phyloP scores from a whole-genome alignment of 192 early-diverging fungal genomes.

The Entomortierella beljakovae region DNA sequence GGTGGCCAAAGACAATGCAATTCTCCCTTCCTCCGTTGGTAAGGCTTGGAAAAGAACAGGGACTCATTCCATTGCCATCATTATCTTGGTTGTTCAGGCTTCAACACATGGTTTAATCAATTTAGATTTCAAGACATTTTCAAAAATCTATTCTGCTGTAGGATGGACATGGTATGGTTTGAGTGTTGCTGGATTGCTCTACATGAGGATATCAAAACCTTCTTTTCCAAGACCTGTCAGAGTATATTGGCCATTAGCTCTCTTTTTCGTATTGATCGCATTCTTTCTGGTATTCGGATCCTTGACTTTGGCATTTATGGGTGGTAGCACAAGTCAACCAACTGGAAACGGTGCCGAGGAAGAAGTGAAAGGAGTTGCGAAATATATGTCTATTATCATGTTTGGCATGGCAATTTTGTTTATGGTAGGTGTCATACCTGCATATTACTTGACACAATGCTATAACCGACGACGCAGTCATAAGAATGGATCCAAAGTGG shows the following conservation, averaged over 20 bases:
- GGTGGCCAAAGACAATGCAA: constrained; percentile 50
- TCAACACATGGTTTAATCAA: constrained; percentile 33
- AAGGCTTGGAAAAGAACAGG: constrained; percentile 27
- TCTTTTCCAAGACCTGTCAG: constrained; percentile 55
- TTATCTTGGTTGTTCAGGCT: constrained; percentile 31
- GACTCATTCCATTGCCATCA: constrained; percentile 35
- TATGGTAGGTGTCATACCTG: constrained; percentile 33
- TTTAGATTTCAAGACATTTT: constrained; percentile 52
- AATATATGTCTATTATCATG: constrained; percentile 38
- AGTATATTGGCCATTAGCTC: constrained; percentile 45
- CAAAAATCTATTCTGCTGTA: constrained; percentile 50
- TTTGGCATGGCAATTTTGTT: constrained; percentile 36
- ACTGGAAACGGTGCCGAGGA: background rate
- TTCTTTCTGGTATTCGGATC: constrained; percentile 49
- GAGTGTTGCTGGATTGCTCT: constrained; percentile 51
- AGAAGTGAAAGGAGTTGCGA: background rate
- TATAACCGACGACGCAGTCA: constrained; percentile 1
- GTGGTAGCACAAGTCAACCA: background rate
- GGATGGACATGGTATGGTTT: constrained; percentile 59
- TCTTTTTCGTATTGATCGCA: constrained; percentile 36
- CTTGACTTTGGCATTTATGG: constrained; percentile 30
- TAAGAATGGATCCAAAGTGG: background rate
- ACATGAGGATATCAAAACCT: constrained; percentile 49
- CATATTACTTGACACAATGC: constrained; percentile 22
- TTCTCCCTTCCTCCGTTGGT: constrained; percentile 24